Conservation (phyloP, 75 land plant genomes). For the Pinus tabuliformis region DNA sequence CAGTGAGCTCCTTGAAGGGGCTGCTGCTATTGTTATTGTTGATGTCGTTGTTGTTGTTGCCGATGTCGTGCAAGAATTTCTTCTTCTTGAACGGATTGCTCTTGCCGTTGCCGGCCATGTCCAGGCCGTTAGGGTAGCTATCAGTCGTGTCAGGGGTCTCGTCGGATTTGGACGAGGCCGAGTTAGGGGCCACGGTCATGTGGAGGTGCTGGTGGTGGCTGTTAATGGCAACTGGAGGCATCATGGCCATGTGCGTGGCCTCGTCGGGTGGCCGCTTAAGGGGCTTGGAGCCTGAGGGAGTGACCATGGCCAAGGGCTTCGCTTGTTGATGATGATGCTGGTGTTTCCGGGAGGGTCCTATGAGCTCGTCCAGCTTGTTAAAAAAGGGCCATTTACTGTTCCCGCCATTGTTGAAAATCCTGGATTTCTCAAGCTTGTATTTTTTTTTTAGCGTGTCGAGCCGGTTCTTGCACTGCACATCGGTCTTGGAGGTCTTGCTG, state of each 20-base stretch:
- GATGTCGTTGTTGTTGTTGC: slow-evolving; percentile 2
- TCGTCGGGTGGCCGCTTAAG: background rate
- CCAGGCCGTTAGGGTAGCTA: slow-evolving; percentile 32
- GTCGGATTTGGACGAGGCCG: slow-evolving; percentile 25
- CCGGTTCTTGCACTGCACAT: slow-evolving; percentile 88
- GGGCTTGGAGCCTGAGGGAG: slow-evolving; percentile 1
- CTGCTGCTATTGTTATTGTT: background rate
- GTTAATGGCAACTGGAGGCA: slow-evolving; percentile 2
- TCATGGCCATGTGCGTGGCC: background rate
- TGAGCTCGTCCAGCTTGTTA: slow-evolving; percentile 47
- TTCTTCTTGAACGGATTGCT: slow-evolving; percentile 13
- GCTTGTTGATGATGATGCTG: slow-evolving; percentile 9
- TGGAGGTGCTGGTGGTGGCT: background rate
- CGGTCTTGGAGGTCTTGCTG: slow-evolving; percentile 51
- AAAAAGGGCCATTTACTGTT: slow-evolving; percentile 61
- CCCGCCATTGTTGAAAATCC: slow-evolving; percentile 18
- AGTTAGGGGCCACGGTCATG: slow-evolving; percentile 16
- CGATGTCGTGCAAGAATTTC: slow-evolving; percentile 8
- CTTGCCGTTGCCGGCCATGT: slow-evolving; percentile 9
- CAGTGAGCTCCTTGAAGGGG: slow-evolving; percentile 37
- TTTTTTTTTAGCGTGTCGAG: slow-evolving; percentile 93
- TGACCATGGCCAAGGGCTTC: background rate
- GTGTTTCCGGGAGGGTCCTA: slow-evolving; percentile 44
- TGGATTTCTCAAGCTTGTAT: slow-evolving; percentile 70
- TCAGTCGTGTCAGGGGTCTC: slow-evolving; percentile 29